These are phyloP conservation scores for Talaromyces sp. DNA, from an alignment of 2,329 filamentous ascomycete genomes.

Conservation along the genomic window DNA sequence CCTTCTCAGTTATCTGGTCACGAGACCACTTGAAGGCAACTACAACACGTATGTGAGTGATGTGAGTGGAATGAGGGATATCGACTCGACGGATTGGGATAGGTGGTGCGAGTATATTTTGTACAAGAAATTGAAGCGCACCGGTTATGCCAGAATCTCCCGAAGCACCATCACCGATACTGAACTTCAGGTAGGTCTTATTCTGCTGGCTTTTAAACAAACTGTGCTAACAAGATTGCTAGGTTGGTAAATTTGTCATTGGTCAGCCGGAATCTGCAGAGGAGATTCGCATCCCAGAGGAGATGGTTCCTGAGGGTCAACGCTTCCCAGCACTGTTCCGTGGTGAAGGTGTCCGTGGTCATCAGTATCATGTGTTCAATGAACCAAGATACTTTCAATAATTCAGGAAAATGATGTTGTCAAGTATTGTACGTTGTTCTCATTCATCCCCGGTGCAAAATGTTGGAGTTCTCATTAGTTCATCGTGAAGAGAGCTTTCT, in stretches of 20 bases:
- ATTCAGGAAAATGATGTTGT: background rate
- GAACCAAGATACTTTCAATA: constrained; percentile 68
- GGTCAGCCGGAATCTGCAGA: constrained; percentile 62
- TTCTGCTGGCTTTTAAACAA: background rate
- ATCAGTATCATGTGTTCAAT: constrained; percentile 91
- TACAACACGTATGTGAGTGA: constrained; percentile 94
- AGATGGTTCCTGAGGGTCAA: constrained; percentile 68
- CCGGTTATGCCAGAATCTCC: constrained; percentile 84
- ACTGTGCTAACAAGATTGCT: background rate
- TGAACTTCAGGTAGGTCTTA: constrained; percentile 70
- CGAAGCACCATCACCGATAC: constrained; percentile 93
- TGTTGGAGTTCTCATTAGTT: background rate
- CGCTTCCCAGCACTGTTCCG: constrained; percentile 81
- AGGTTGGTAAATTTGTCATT: constrained; percentile 86
- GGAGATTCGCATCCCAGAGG: constrained; percentile 64
- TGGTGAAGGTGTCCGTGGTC: constrained; percentile 79
- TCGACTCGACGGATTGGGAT: constrained; percentile 90
- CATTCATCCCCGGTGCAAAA: background rate
- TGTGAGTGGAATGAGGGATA: constrained; percentile 86
- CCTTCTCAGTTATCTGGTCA: constrained; percentile 86
- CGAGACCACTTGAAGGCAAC: constrained; percentile 82
- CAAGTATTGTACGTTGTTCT: background rate
- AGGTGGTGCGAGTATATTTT: constrained; percentile 99
- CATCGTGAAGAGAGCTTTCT: background rate
- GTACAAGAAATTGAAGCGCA: constrained; percentile 79